Percentiles rank a stretch among this genome's conserved stretches.
phyloP scores from a whole-genome alignment of 805 yeast species.

The Pichia phayaonensis region DNA sequence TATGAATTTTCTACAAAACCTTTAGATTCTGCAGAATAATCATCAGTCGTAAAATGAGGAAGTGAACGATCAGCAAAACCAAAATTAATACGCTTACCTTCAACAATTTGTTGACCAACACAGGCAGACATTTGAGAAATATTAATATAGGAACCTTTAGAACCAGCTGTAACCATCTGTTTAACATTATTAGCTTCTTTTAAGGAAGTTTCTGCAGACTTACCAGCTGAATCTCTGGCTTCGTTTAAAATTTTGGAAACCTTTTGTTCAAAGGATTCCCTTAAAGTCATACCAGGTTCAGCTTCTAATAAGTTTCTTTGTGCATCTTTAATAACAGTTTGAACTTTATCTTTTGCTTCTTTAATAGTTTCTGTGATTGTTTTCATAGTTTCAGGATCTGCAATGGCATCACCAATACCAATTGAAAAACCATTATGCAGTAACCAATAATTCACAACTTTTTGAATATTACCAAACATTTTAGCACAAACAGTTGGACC shows the following conservation, averaged over 20 bases:
- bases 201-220: slow-evolving; percentile 94
- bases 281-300: slow-evolving; percentile 98
- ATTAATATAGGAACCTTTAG: slow-evolving; percentile 97
- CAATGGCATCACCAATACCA: slow-evolving; percentile 99
- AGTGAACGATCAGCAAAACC: slow-evolving; percentile 94
- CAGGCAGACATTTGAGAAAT: slow-evolving; percentile 99
- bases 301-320: slow-evolving; percentile 84
- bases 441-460: slow-evolving; percentile 93
- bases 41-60: slow-evolving; percentile 98
- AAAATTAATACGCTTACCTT: slow-evolving; percentile 98
- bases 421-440: slow-evolving; percentile 96
- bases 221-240: slow-evolving; percentile 99
- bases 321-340: slow-evolving; percentile 86
- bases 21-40: slow-evolving; percentile 95
- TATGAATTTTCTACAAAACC: slow-evolving; percentile 98
- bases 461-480: slow-evolving; percentile 86
- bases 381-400: slow-evolving; percentile 93
- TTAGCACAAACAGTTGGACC: slow-evolving; percentile 88
- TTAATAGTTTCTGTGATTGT: slow-evolving; percentile 89
- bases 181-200: slow-evolving; percentile 93
- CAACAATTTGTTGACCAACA: slow-evolving; percentile 99
- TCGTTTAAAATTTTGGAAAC: slow-evolving; percentile 92
- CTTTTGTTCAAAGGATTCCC: slow-evolving; percentile 97
- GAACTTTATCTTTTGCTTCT: slow-evolving; percentile 90
- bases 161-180: slow-evolving; percentile 99